A percentile compares a stretch with the other conserved stretches of the same genome.
These are phyloP conservation scores for Heritiera fomes DNA, from an alignment of 345 rosid species.

Conservation along the genomic window DNA sequence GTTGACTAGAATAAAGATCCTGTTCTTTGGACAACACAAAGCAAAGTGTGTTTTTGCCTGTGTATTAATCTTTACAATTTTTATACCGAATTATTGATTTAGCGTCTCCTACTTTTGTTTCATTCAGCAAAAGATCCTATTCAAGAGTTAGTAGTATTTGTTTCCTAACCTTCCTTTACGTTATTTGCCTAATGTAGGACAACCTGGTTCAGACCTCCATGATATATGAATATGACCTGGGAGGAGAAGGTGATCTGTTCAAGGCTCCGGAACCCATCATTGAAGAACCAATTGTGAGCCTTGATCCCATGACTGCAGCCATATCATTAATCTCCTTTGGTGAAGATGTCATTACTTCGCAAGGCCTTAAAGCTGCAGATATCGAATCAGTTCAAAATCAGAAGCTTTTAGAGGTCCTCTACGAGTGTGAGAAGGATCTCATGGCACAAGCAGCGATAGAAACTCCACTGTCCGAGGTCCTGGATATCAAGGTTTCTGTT, in stretches of 20 bases:
- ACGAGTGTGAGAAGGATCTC: slow-evolving; percentile 80
- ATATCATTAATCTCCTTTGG: slow-evolving; percentile 78
- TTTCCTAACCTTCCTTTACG: slow-evolving; percentile 16
- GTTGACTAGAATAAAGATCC: neutral
- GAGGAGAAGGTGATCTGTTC: slow-evolving; percentile 84
- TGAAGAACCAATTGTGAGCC: slow-evolving; percentile 51
- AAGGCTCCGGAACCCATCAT: slow-evolving; percentile 84
- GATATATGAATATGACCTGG: slow-evolving; percentile 72
- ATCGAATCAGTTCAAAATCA: slow-evolving; percentile 63
- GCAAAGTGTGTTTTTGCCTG: neutral
- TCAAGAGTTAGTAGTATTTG: neutral
- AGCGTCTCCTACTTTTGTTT: neutral
- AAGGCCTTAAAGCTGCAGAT: slow-evolving; percentile 57
- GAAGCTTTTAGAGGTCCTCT: slow-evolving; percentile 67
- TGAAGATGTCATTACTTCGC: slow-evolving; percentile 57
- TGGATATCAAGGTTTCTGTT: slow-evolving; percentile 60
- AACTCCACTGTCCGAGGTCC: slow-evolving; percentile 48
- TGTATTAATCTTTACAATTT: neutral
- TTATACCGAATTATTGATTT: neutral
- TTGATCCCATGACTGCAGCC: slow-evolving; percentile 74
- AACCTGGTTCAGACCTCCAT: slow-evolving; percentile 44
- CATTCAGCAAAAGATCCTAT: slow-evolving; percentile 1
- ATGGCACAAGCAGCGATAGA: slow-evolving; percentile 60
- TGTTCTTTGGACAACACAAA: neutral
- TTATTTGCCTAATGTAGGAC: slow-evolving; percentile 39